Base-by-base conservation (phyloP, 495 filamentous ascomycete species). In the Wilcoxina mikolae region DNA sequence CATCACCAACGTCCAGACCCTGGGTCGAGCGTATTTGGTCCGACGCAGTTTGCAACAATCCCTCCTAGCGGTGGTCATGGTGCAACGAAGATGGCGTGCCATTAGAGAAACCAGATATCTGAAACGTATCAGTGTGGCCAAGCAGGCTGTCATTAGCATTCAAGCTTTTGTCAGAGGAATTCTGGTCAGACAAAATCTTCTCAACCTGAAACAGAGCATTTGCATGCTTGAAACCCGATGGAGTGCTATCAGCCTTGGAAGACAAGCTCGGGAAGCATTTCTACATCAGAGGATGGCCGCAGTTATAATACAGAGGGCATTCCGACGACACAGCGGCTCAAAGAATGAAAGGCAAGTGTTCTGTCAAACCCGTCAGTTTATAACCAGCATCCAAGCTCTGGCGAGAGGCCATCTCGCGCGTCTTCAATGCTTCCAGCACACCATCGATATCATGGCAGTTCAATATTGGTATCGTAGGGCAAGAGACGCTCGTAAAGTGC, bases 1-100 rank as follows among this genome's bases (percentile, higher is more conserved):
- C 3, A 56, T 60, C 42, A 61, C 53, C 24, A 50, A 47, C 28
- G 56, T 67, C 22, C 64, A 67, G 28, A 54, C 64, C 17, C 23
- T 56, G 43, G 53, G 57, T 31, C 64, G 65, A 22, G 60, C 60
- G n/a, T 20, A 31, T 25, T 31, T 67, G 10, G 38, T 29, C 9
- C 64, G 65, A 2, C 47, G 45, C 28, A 17, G 50, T 7, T 9
- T 55, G 11, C 47, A 49, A 54, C 44, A 25, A 27, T 33, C 33
- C 3, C 27, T 43, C 18, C 26, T 17, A 11, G 38, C 51, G 29
- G 42, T 55, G 5, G 15, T 55, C 4, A 12, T 23, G 17, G 11
- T 56, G 0, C 63, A 66, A 38, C 44, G 24, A 39, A 23, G 23
- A 24, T 66, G 63, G 63, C 55, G 62, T 23, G 15, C 46, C 1